A percentile compares a stretch with the other conserved stretches of the same genome.
Conservation (phyloP, 2,329 filamentous ascomycete species). For the Trichoderma sp. region DNA sequence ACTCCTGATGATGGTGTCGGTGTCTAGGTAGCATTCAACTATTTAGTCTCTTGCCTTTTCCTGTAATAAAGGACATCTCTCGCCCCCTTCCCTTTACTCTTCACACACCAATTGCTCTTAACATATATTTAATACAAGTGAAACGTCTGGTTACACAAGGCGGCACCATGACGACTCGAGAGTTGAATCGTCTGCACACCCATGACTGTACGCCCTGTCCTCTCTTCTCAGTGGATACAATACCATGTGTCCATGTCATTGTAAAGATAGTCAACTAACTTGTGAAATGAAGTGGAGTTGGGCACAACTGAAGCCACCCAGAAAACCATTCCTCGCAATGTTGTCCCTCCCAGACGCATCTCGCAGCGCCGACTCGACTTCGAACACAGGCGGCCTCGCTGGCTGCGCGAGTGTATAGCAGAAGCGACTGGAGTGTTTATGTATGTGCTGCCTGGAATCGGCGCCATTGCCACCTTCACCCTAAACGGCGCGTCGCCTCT, state of each 20-base stretch:
- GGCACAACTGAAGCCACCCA: conserved; percentile 58
- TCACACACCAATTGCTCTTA: background rate
- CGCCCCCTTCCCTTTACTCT: background rate
- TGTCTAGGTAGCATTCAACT: conserved; percentile 9
- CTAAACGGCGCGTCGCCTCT: conserved; percentile 48
- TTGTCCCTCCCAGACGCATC: conserved; percentile 54
- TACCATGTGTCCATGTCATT: background rate
- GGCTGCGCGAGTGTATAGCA: conserved; percentile 58
- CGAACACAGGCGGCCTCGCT: conserved; percentile 56
- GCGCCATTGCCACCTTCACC: conserved; percentile 56
- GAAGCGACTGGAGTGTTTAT: conserved; percentile 63
- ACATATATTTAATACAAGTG: background rate
- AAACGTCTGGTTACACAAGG: conserved; percentile 3
- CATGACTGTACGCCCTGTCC: conserved; percentile 30
- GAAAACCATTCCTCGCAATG: conserved; percentile 53
- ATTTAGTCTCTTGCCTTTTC: conserved; percentile 15
- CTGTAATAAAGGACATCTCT: background rate
- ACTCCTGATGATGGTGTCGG: background rate
- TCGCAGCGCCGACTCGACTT: conserved; percentile 59
- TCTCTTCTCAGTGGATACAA: background rate
- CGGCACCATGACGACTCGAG: conserved; percentile 4
- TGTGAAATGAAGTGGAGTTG: conserved; percentile 46
- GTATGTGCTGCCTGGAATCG: conserved; percentile 58
- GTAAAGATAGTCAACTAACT: conserved; percentile 1
- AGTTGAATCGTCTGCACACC: conserved; percentile 28